Evolutionary conservation across 306 rosid species (phyloP).

Genomic region (Cercis canadensis): DNA sequence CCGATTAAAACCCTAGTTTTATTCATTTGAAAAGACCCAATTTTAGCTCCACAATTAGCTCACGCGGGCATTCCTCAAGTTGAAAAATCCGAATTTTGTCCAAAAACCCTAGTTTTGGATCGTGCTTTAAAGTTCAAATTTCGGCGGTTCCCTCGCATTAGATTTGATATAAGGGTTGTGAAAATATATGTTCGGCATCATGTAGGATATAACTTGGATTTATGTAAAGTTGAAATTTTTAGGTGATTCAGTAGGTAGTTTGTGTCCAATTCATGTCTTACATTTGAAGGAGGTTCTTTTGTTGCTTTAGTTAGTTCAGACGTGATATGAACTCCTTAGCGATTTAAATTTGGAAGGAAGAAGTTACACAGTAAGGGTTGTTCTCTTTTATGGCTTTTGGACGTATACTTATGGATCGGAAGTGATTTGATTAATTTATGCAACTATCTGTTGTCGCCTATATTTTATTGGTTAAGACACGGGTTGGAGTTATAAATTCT

Average conservation of each 20-base stretch:
- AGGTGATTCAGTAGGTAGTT: constrained; percentile 40
- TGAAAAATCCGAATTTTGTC: constrained; percentile 43
- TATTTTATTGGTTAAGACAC: constrained; percentile 15
- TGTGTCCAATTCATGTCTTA: constrained; percentile 26
- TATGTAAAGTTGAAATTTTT: constrained; percentile 31
- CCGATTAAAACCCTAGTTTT: constrained; percentile 60
- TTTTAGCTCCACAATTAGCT: constrained; percentile 37
- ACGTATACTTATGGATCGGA: constrained; percentile 32
- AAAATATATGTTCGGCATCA: constrained; percentile 25
- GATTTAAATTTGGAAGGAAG: constrained; percentile 37
- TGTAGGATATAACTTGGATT: constrained; percentile 42
- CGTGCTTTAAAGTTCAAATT: constrained; percentile 51
- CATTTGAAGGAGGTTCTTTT: constrained; percentile 23
- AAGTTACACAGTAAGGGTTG: constrained; percentile 10
- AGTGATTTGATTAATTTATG: constrained; percentile 29
- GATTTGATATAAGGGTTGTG: constrained; percentile 49
- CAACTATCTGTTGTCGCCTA: constrained; percentile 16
- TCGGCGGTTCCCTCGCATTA: constrained; percentile 42
- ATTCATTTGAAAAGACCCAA: constrained; percentile 33
- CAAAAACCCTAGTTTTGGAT: constrained; percentile 77
- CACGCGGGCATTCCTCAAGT: constrained; percentile 31
- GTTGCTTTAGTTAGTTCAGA: constrained; percentile 34
- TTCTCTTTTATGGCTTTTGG: constrained; percentile 17
- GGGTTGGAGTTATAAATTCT: constrained; percentile 17
- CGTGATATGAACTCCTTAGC: constrained; percentile 47